Evolutionary conservation across 108 stramenopile species (phyloP), one percentile per base, ranked within the genome.

Genomic region (Cyclotella choctawhatcheeana): DNA sequence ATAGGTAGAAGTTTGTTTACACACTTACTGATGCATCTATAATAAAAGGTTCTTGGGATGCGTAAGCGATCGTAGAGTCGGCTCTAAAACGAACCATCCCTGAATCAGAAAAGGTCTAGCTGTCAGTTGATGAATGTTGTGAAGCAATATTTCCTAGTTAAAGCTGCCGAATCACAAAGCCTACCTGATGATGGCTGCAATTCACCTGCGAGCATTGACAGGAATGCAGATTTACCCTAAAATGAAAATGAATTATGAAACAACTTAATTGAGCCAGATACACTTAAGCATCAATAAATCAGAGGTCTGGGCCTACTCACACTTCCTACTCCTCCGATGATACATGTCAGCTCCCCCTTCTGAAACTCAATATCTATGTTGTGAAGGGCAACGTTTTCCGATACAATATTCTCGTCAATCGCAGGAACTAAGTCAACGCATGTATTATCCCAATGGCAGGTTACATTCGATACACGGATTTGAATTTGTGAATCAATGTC

Each of bases 1-100:
- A n/a, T n/a, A n/a, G n/a, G n/a, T n/a, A n/a, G n/a, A n/a, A n/a
- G n/a, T n/a, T n/a, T n/a, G n/a, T n/a, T n/a, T n/a, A n/a, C n/a
- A n/a, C n/a, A n/a, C n/a, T n/a, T n/a, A n/a, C 77, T n/a, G 93
- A 93, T 31, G 91, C 94, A 58, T 89, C 82, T 83, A 95, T 92
- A 21, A 97, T 94, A 88, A 88, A 97, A 12, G 95, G 85, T 73
- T 94, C 92, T 77, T 97, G 97, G 1, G 92, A 71, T 17, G 93
- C 94, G 64, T 96, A 97, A 3, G 90, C 83, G 22, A 94, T 26
- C 21, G 82, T 76, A 24, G 69, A 53, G 54, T 83, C 68, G n/a
- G 26, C 34, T 29, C 64, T 78, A 14, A 84, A 70, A 18, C 29
- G 2, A n/a, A 84, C 51, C 0, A 51, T 77, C 13, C 92, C n/a